Percentiles rank a stretch among this genome's conserved stretches.
Evolutionary conservation across 2,329 filamentous ascomycete species (phyloP).

Genomic region (Moelleriella libera): DNA sequence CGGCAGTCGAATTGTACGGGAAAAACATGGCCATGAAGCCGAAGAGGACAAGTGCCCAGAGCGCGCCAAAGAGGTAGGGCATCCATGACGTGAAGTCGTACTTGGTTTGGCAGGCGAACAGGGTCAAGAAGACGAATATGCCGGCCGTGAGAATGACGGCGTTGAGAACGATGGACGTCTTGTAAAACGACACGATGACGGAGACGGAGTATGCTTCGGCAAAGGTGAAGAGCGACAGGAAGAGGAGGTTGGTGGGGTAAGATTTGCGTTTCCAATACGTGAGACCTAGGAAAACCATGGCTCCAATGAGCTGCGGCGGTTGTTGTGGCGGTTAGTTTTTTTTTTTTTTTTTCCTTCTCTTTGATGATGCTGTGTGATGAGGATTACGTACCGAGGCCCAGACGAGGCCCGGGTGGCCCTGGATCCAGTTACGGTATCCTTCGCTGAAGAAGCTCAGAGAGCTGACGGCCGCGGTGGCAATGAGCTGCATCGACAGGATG

Average conservation of each 20-base stretch:
- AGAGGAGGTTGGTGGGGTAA: conserved; percentile 87
- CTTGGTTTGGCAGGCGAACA: conserved; percentile 93
- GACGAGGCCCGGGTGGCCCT: conserved; percentile 69
- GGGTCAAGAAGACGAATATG: conserved; percentile 64
- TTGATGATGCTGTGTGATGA: neutral
- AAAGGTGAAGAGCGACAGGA: conserved; percentile 79
- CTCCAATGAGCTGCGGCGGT: conserved; percentile 49
- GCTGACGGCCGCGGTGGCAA: conserved; percentile 70
- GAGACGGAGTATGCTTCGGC: conserved; percentile 89
- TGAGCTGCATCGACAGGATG: conserved; percentile 88
- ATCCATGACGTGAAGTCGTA: conserved; percentile 98
- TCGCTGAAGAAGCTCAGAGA: conserved; percentile 73
- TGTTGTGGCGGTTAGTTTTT: conserved; percentile 5
- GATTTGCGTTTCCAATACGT: conserved; percentile 95
- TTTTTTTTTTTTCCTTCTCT: neutral
- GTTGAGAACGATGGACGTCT: conserved; percentile 71
- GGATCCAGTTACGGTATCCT: conserved; percentile 76
- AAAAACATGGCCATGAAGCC: conserved; percentile 89
- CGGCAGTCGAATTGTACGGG: conserved; percentile 64
- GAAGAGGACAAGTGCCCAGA: conserved; percentile 86
- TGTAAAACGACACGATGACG: conserved; percentile 84
- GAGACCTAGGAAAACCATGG: conserved; percentile 70
- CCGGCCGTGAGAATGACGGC: conserved; percentile 79
- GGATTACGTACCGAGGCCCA: conserved; percentile 53
- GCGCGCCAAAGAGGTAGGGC: conserved; percentile 79